phyloP scores from a whole-genome alignment of 495 filamentous ascomycete genomes.

The Glonium stellatum region DNA sequence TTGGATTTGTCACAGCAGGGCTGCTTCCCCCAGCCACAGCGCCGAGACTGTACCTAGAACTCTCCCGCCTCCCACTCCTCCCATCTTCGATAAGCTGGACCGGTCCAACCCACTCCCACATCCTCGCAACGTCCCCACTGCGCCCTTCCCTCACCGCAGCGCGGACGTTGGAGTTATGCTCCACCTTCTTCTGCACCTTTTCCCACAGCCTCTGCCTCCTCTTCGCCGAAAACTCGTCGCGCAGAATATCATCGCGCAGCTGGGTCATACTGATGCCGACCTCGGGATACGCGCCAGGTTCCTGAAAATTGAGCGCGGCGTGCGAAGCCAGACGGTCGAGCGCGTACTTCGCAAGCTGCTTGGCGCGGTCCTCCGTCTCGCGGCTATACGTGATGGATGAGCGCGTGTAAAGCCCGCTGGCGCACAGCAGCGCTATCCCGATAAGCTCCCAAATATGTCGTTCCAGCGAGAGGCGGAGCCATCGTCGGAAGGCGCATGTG shows the following conservation, averaged over 20 bases:
- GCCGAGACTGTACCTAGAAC: slow-evolving; percentile 42
- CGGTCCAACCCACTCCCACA: slow-evolving; percentile 95
- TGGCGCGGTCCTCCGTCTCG: slow-evolving; percentile 61
- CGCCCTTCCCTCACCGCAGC: slow-evolving; percentile 73
- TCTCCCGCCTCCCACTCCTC: slow-evolving; percentile 40
- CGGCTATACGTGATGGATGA: slow-evolving; percentile 49
- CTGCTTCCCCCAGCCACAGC: slow-evolving; percentile 16
- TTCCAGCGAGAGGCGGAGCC: slow-evolving; percentile 84
- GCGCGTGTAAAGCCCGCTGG: slow-evolving; percentile 50
- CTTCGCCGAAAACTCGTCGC: slow-evolving; percentile 67
- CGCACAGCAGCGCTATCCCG: slow-evolving; percentile 51
- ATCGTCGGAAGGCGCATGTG: slow-evolving; percentile 79
- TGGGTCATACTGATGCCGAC: slow-evolving; percentile 79
- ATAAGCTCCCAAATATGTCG: slow-evolving; percentile 92
- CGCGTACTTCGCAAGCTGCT: slow-evolving; percentile 70
- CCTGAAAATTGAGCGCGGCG: slow-evolving; percentile 66
- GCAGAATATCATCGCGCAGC: slow-evolving; percentile 81
- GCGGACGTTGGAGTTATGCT: slow-evolving; percentile 87
- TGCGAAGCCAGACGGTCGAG: slow-evolving; percentile 76
- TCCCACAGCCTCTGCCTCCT: slow-evolving; percentile 75
- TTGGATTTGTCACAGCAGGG: neutral
- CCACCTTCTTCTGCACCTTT: slow-evolving; percentile 72
- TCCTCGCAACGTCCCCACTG: slow-evolving; percentile 76
- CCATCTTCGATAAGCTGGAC: slow-evolving; percentile 36
- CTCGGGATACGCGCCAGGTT: slow-evolving; percentile 50